A percentile compares a stretch with the other conserved stretches of the same genome.
These are phyloP conservation scores for Suillus cothurnatus DNA, from an alignment of 768 basidiomycete genomes.

Conservation along the genomic window DNA sequence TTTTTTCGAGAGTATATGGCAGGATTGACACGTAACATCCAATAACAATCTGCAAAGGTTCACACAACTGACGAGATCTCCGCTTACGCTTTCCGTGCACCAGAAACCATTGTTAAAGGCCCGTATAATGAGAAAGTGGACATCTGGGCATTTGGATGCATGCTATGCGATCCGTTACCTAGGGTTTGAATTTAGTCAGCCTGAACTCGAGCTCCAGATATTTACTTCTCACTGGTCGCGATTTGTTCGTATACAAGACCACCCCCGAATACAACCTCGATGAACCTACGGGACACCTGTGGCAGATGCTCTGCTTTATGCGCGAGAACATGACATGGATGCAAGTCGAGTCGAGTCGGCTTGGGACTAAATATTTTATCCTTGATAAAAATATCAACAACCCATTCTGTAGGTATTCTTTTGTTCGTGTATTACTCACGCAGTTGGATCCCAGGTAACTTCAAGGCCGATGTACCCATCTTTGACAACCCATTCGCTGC, in stretches of 20 bases:
- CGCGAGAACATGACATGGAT: neutral
- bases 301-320: too few relatives aligned
- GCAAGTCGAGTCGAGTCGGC: too few relatives aligned
- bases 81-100: neutral
- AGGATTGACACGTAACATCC: neutral
- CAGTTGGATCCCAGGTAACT: neutral
- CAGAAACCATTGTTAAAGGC: neutral
- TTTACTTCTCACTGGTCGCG: neutral
- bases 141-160: neutral
- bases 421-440: neutral
- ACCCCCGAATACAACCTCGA: too few relatives aligned
- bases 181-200: neutral
- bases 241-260: neutral
- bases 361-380: neutral
- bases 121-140: neutral
- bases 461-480: neutral
- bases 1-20: neutral
- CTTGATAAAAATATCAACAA: too few relatives aligned
- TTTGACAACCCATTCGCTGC: neutral
- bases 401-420: neutral
- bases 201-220: neutral
- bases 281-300: too few relatives aligned
- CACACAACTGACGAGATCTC: neutral
- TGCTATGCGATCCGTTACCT: neutral
- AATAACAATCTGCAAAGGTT: neutral